phyloP scores from a whole-genome alignment of 345 rosid genomes.

The Corchorus olitorius region DNA sequence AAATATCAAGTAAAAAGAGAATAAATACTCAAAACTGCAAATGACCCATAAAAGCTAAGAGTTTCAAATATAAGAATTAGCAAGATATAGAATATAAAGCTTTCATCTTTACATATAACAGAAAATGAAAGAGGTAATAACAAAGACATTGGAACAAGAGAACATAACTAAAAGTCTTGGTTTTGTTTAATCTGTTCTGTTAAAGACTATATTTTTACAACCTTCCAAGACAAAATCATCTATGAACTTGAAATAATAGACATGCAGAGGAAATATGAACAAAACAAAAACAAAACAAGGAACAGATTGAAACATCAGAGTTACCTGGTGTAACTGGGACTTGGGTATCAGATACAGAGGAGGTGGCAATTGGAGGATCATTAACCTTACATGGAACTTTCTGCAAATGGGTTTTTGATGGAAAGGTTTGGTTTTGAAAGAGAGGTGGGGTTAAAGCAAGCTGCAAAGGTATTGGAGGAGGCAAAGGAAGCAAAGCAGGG shows the following conservation, averaged over 20 bases:
- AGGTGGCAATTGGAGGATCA: constrained; percentile 42
- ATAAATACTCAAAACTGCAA: neutral
- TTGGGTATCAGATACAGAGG: constrained; percentile 50
- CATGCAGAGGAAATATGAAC: constrained; percentile 21
- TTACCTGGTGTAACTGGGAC: constrained; percentile 46
- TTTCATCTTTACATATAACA: constrained; percentile 13
- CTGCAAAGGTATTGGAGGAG: constrained; percentile 58
- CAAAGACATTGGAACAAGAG: constrained; percentile 12
- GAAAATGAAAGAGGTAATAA: constrained; percentile 15
- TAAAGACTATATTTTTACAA: neutral
- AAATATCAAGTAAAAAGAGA: neutral
- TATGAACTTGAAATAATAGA: constrained; percentile 26
- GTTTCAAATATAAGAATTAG: constrained; percentile 14
- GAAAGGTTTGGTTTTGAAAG: constrained; percentile 44
- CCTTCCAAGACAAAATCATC: constrained; percentile 27
- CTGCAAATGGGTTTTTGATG: constrained; percentile 54
- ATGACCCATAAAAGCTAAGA: neutral
- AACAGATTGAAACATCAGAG: neutral
- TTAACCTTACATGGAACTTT: constrained; percentile 46
- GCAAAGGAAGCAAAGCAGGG: constrained; percentile 69
- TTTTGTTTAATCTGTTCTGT: neutral
- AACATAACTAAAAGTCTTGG: neutral
- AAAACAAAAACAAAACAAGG: neutral
- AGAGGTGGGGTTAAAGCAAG: constrained; percentile 49
- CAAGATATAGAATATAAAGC: constrained; percentile 14